Conservation (phyloP, 1,284 basidiomycete genomes). For the Hypsizygus ulmarius region DNA sequence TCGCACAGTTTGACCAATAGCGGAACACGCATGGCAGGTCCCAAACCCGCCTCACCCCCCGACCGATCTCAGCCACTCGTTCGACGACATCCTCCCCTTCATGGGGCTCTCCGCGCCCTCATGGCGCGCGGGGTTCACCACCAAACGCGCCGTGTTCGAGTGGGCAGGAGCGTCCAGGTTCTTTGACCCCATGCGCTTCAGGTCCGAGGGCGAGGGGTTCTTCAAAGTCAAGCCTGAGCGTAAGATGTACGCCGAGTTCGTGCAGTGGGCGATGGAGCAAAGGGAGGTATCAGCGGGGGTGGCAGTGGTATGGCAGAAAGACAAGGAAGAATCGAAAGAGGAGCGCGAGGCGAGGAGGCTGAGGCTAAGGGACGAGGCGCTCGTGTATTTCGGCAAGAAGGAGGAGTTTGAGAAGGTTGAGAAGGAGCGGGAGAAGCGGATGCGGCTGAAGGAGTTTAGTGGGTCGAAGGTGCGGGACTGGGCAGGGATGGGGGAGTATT, state of each 20-base stretch:
- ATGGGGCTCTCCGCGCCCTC: slow-evolving; percentile 51
- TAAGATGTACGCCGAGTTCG: slow-evolving; percentile 58
- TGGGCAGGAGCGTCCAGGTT: slow-evolving; percentile 55
- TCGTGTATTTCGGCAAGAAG: slow-evolving; percentile 53
- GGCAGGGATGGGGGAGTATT: slow-evolving; percentile 44
- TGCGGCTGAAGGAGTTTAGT: slow-evolving; percentile 46
- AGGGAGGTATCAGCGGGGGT: slow-evolving; percentile 4
- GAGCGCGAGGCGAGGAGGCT: slow-evolving; percentile 17
- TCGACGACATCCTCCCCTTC: slow-evolving; percentile 50
- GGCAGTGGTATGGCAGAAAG: slow-evolving; percentile 5
- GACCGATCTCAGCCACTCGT: slow-evolving; percentile 40
- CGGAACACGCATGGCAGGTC: slow-evolving; percentile 35
- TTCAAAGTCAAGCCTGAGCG: slow-evolving; percentile 48
- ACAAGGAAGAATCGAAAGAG: slow-evolving; percentile 13
- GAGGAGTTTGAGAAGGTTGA: slow-evolving; percentile 43
- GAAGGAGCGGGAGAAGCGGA: slow-evolving; percentile 29
- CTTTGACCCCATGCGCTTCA: slow-evolving; percentile 43
- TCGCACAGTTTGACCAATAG: background rate
- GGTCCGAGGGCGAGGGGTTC: slow-evolving; percentile 31
- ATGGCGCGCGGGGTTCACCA: slow-evolving; percentile 53
- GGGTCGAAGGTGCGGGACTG: slow-evolving; percentile 53
- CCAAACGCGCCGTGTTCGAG: slow-evolving; percentile 50
- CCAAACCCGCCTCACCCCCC: slow-evolving; percentile 41
- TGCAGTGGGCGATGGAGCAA: slow-evolving; percentile 41
- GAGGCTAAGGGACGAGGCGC: slow-evolving; percentile 40